Evolutionary conservation across 2,329 filamentous ascomycete genomes (phyloP).

Genomic region (Curvularia lunata): DNA sequence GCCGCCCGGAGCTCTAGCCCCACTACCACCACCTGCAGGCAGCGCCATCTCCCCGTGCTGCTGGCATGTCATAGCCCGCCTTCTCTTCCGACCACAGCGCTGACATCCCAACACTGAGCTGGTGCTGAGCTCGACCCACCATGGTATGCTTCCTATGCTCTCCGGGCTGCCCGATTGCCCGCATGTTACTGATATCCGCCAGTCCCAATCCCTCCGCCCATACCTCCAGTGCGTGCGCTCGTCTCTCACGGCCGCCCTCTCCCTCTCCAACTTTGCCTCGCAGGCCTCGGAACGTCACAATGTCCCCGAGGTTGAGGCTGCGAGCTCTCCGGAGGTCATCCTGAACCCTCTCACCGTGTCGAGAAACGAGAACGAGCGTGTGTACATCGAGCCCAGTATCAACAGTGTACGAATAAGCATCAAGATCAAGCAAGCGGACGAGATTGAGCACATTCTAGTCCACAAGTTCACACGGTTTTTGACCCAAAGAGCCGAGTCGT

Average conservation of each 20-base stretch:
- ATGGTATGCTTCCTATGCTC: conserved; percentile 34
- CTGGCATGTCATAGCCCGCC: conserved; percentile 41
- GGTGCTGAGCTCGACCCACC: conserved; percentile 24
- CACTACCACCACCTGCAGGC: conserved; percentile 34
- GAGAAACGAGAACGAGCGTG: conserved; percentile 95
- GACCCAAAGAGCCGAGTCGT: conserved; percentile 93
- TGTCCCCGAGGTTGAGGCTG: conserved; percentile 95
- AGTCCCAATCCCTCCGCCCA: conserved; percentile 95
- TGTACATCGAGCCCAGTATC: conserved; percentile 93
- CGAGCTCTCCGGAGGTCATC: conserved; percentile 89
- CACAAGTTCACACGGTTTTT: conserved; percentile 98
- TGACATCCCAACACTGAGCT: conserved; percentile 26
- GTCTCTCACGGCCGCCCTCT: conserved; percentile 90
- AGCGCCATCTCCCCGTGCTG: conserved; percentile 35
- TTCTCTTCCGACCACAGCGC: conserved; percentile 24
- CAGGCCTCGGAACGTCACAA: conserved; percentile 97
- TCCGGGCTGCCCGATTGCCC: not conserved
- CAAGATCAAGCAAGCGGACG: conserved; percentile 98
- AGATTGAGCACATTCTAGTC: conserved; percentile 97
- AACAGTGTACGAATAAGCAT: conserved; percentile 98
- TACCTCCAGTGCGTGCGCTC: conserved; percentile 96
- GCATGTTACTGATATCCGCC: conserved; percentile 37
- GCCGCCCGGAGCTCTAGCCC: conserved; percentile 34
- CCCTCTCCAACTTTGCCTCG: conserved; percentile 95
- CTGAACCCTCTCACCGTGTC: conserved; percentile 89